phyloP scores from a whole-genome alignment of 345 rosid species.

The Eucalyptus victrix region DNA sequence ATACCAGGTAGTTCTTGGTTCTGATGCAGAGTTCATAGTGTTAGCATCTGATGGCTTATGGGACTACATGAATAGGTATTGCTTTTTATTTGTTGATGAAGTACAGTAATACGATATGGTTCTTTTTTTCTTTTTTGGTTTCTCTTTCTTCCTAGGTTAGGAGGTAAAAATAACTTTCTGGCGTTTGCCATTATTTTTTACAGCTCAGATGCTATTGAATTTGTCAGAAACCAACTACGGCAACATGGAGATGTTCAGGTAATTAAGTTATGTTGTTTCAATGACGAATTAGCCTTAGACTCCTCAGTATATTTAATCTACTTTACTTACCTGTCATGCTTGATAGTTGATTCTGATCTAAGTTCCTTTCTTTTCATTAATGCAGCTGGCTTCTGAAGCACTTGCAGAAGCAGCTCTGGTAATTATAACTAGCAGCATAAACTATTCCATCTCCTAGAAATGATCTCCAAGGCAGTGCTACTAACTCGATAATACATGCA shows the following conservation, averaged over 20 bases:
- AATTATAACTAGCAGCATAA: not conserved
- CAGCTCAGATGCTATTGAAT: slow-evolving; percentile 68
- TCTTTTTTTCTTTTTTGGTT: not conserved
- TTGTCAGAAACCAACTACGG: slow-evolving; percentile 71
- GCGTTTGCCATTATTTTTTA: not conserved
- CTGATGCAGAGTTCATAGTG: slow-evolving; percentile 71
- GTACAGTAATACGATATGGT: not conserved
- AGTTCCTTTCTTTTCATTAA: slow-evolving; percentile 3
- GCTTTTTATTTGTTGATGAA: not conserved
- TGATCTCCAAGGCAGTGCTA: not conserved
- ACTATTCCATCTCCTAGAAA: not conserved
- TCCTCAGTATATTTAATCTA: not conserved
- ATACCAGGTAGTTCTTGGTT: slow-evolving; percentile 47
- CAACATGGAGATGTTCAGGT: slow-evolving; percentile 96
- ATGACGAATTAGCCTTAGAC: not conserved
- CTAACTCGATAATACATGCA: not conserved
- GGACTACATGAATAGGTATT: slow-evolving; percentile 87
- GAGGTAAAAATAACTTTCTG: not conserved
- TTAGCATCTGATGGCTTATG: slow-evolving; percentile 93
- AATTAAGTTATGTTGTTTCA: not conserved
- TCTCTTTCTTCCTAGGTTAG: not conserved
- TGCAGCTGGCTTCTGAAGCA: slow-evolving; percentile 80
- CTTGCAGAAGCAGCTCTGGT: slow-evolving; percentile 79
- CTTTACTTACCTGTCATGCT: not conserved
- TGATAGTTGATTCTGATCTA: not conserved